Base-by-base conservation (phyloP, 306 rosid species). In the Vigna hirtella region DNA sequence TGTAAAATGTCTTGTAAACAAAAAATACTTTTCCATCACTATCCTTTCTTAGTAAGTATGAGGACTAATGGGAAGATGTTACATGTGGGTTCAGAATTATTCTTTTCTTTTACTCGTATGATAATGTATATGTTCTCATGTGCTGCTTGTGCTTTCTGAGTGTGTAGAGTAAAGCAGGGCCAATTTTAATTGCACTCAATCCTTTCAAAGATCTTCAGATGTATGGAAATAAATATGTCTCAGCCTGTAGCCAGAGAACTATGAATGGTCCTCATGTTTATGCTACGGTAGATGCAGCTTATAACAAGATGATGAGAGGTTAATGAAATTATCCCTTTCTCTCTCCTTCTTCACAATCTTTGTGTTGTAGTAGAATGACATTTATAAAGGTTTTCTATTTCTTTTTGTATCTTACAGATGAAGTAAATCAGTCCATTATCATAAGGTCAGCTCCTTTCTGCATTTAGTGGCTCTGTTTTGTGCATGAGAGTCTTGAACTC, bases 141-240 rank as follows among this genome's bases (percentile, higher is more conserved):
- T 77, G 45, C 69, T 71, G 53, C 50, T 72, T 34, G 67, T 84
- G 76, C 73, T 76, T 87, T 80, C 45, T 67, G 69, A 74, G 64
- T 26, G 40, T 83, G 88, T 74, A 96, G 99, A 90, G 87, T 82
- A 96, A 96, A 87, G 99, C 98, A 3, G 99, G 99, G 68, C 89
- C 96, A n/a, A 66, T 96, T 79, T 85, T 93, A 83, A 81, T 93
- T 66, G 92, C 97, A 64, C 65, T 96, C 80, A 96, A 96, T 79
- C 98, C 98, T 59, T 87, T 87, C 86, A 91, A 93, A 82, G 91
- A 88, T 68, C 85, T 87, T 48, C 86, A 78, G 47, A 82, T 78
- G 64, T 78, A 81, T 80, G 97, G 94, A 82, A 87, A 86, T 57
- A 92, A 91, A 66, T 59, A 79, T 65, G 74, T 81, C 72, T 78